These are phyloP conservation scores for Tirmania nivea DNA, from an alignment of 495 filamentous ascomycete genomes.

Conservation along the genomic window DNA sequence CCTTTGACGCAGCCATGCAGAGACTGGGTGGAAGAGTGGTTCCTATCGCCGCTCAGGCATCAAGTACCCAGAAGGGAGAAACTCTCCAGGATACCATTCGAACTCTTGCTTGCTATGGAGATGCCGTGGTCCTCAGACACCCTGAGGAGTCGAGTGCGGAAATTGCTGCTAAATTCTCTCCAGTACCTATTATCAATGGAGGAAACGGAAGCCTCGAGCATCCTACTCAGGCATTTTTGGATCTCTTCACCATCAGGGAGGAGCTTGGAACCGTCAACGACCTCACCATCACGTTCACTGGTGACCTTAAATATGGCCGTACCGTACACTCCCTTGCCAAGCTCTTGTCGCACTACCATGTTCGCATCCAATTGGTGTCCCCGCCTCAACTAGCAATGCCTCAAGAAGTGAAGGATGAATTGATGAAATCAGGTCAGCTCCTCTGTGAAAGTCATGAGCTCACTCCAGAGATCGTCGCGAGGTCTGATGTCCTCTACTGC, in stretches of 20 bases:
- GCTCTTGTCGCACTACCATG: slow-evolving; percentile 82
- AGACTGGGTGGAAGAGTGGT: slow-evolving; percentile 72
- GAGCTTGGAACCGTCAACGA: slow-evolving; percentile 87
- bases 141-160: slow-evolving; percentile 57
- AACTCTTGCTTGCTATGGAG: slow-evolving; percentile 79
- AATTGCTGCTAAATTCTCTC: slow-evolving; percentile 62
- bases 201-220: slow-evolving; percentile 79
- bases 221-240: slow-evolving; percentile 94
- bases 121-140: slow-evolving; percentile 85
- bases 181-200: slow-evolving; percentile 86
- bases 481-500: slow-evolving; percentile 81
- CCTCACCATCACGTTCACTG: slow-evolving; percentile 83
- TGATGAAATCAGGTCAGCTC: slow-evolving; percentile 53
- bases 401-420: slow-evolving; percentile 41
- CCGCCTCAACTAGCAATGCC: slow-evolving; percentile 63
- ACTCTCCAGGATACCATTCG: slow-evolving; percentile 79
- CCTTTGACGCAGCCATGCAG: slow-evolving; percentile 96
- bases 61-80: slow-evolving; percentile 82
- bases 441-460: slow-evolving; percentile 50
- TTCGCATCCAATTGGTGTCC: slow-evolving; percentile 75
- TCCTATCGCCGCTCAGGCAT: slow-evolving; percentile 52
- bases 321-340: slow-evolving; percentile 88
- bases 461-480: slow-evolving; percentile 62
- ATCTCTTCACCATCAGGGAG: slow-evolving; percentile 94
- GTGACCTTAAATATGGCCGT: slow-evolving; percentile 78